Evolutionary conservation across 257 asterid genomes (phyloP), one percentile per base, ranked within the genome.

Genomic region (Solanum chaucha): DNA sequence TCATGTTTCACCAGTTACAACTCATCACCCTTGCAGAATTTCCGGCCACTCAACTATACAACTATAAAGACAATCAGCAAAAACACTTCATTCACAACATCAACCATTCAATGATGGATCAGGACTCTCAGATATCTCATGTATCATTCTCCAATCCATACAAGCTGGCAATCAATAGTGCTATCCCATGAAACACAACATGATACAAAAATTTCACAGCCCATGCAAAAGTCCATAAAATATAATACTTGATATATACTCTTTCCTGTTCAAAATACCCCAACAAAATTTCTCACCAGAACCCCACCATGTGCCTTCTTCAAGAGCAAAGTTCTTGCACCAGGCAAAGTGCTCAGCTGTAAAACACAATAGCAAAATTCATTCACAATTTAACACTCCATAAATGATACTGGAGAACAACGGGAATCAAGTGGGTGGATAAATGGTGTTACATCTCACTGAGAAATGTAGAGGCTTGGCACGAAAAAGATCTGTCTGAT

Each of bases 331-430:
- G 90, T 93, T 92, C 94, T 94, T 92, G 96, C 93, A 92, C 93
- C 98, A 92, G 92, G 93, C 93, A 94, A 92, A 91, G 91, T 89
- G 90, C 93, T 91, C 88, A 91, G 99, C 98, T 96, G 98, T 92
- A 93, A 92, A 94, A 94, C 92, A 94, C 92, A 94, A 94, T 92
- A 93, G 90, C 90, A 92, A 89, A 92, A 86, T 89, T 92, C 90
- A 93, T 93, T 92, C 92, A 91, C 91, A 91, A 89, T 88, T 88
- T 87, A 88, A 89, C 87, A 84, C 90, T 88, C 91, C 82, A 89
- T 38, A 91, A 86, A 85, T 75, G 86, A 77, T 83, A 74, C 87
- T 86, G 65, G 82, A 86, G 83, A 72, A 51, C 84, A 86, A 30
- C 6, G 34, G 82, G 84, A 35, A 86, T 71, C 59, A 51, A 72